Conservation (phyloP, 371 early-diverging fungal species). For the Mortierella sp. region DNA sequence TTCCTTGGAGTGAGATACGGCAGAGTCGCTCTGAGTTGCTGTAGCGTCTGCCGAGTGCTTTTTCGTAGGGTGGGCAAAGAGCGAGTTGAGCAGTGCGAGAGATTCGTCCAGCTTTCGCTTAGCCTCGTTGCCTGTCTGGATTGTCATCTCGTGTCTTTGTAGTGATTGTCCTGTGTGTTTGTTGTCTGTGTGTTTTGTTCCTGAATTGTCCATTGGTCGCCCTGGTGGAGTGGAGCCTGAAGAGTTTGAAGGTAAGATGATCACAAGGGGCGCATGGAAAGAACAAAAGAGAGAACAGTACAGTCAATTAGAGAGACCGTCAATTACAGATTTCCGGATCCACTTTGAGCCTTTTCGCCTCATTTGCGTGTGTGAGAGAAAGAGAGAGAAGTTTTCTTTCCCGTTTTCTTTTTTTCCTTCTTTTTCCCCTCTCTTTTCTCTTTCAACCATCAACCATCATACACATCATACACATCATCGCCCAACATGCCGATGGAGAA, state of each 20-base stretch:
- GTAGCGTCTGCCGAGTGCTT: conserved; percentile 5
- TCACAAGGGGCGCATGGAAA: too few relatives aligned
- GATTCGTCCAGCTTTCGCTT: conserved; percentile 57
- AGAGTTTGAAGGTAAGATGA: too few relatives aligned
- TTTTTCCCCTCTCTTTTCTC: background rate
- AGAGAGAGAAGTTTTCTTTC: background rate
- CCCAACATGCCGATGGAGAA: conserved; percentile 28
- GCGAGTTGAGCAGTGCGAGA: conserved; percentile 51
- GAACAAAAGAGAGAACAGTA: too few relatives aligned
- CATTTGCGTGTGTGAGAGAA: too few relatives aligned
- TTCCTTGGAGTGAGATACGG: background rate
- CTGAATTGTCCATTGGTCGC: too few relatives aligned
- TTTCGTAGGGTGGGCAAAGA: conserved; percentile 45
- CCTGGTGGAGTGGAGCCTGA: too few relatives aligned
- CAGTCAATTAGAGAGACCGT: background rate
- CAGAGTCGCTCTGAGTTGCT: background rate
- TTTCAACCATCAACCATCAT: background rate
- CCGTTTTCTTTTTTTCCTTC: conserved; percentile 2
- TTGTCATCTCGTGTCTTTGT: background rate
- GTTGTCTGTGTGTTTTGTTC: too few relatives aligned
- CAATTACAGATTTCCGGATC: background rate
- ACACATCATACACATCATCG: conserved; percentile 1
- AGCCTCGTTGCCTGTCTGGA: background rate
- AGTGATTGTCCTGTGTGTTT: background rate
- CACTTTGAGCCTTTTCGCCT: background rate